A percentile compares a stretch with the other conserved stretches of the same genome.
These are phyloP conservation scores for Raphanus hybrid DNA, from an alignment of 441 rosid species.

Conservation along the genomic window DNA sequence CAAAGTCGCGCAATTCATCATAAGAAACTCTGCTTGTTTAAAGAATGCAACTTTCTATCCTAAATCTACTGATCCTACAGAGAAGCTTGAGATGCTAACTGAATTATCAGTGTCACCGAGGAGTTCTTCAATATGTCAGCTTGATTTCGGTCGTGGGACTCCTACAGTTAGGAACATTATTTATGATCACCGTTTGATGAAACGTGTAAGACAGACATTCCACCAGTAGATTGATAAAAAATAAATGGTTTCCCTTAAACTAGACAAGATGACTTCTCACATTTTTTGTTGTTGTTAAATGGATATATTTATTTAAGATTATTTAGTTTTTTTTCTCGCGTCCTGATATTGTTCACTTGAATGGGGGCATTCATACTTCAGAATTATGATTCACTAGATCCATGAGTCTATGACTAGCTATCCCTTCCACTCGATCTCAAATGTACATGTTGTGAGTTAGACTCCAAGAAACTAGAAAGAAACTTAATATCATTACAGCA, in stretches of 20 bases:
- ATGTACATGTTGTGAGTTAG: neutral
- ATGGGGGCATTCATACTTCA: neutral
- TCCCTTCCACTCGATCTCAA: neutral
- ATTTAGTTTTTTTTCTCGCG: neutral
- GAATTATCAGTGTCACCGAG: neutral
- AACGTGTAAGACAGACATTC: neutral
- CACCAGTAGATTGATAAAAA: neutral
- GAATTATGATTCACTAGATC: neutral
- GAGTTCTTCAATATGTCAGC: neutral
- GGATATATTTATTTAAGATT: neutral
- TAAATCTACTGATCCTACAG: constrained; percentile 1
- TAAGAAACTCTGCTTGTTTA: neutral
- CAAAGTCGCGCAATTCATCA: neutral
- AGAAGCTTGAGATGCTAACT: neutral
- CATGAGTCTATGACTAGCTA: neutral
- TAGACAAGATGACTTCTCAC: neutral
- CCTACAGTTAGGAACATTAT: neutral
- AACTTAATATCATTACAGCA: too few relatives aligned
- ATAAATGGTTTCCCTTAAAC: neutral
- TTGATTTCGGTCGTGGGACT: neutral
- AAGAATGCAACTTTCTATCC: neutral
- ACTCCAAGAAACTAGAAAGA: neutral
- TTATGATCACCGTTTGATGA: neutral
- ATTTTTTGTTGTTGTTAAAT: neutral
- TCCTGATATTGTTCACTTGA: neutral